A percentile compares a stretch with the other conserved stretches of the same genome.
Conservation (phyloP, 75 land plant genomes). For the Larix kaempferi region DNA sequence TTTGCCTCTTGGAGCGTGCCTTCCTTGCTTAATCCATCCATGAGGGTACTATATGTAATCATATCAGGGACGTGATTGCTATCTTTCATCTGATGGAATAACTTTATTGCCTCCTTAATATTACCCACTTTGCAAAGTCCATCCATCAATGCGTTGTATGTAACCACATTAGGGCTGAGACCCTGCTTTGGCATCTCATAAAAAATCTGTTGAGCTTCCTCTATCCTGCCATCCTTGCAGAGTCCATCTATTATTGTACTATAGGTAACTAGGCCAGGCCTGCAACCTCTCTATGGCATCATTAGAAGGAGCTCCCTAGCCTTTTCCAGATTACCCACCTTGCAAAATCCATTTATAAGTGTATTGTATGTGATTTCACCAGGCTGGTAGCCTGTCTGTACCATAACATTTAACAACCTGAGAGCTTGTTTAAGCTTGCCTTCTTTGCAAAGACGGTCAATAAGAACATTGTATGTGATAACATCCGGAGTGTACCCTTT, state of each 20-base stretch:
- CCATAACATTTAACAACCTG: slow-evolving; percentile 8
- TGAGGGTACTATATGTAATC: slow-evolving; percentile 15
- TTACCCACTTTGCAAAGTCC: slow-evolving; percentile 20
- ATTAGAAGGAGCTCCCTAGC: slow-evolving; percentile 15
- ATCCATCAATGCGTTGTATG: slow-evolving; percentile 21
- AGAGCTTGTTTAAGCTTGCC: slow-evolving; percentile 13
- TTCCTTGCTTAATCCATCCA: slow-evolving; percentile 12
- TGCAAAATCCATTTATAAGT: slow-evolving; percentile 28
- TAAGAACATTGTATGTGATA: slow-evolving; percentile 13
- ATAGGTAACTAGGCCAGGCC: slow-evolving; percentile 15
- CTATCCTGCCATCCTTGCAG: slow-evolving; percentile 1
- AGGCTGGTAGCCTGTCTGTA: slow-evolving; percentile 13
- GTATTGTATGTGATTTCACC: slow-evolving; percentile 30
- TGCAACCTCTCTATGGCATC: slow-evolving; percentile 3
- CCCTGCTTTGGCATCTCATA: slow-evolving; percentile 16
- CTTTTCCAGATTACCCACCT: slow-evolving; percentile 13
- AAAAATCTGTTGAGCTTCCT: slow-evolving; percentile 20
- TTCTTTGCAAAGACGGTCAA: slow-evolving; percentile 16
- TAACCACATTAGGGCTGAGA: slow-evolving; percentile 13
- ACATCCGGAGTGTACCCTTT: slow-evolving; percentile 1
- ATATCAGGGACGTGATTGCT: slow-evolving; percentile 17
- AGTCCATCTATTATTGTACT: slow-evolving; percentile 10
- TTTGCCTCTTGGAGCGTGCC: not conserved
- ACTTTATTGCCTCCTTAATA: slow-evolving; percentile 14
- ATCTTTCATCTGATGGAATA: slow-evolving; percentile 23